Conservation (phyloP, 768 basidiomycete species). For the Hortiboletus flavorubellus region DNA sequence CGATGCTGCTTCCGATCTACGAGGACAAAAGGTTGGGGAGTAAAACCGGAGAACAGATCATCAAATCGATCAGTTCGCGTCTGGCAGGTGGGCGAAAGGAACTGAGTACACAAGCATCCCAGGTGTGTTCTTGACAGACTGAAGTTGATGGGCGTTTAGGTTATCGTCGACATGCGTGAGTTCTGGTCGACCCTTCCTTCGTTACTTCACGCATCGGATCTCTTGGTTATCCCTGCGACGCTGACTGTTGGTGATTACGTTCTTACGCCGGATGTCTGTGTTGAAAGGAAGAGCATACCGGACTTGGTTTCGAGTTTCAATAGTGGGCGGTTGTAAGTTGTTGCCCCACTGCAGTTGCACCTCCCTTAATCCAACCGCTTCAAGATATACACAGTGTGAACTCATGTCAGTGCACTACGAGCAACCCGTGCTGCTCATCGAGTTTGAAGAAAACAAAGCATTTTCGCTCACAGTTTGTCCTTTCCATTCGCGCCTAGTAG, state of each 20-base stretch:
- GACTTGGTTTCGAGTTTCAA: slow-evolving; percentile 94
- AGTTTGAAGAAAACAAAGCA: slow-evolving; percentile 96
- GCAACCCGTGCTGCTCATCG: slow-evolving; percentile 87
- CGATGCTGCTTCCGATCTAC: slow-evolving; percentile 83
- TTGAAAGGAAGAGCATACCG: slow-evolving; percentile 92
- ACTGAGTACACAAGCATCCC: slow-evolving; percentile 59
- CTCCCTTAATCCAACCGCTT: not conserved
- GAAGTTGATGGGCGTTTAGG: slow-evolving; percentile 41
- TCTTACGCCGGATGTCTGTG: slow-evolving; percentile 89
- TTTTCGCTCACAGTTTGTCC: slow-evolving; percentile 81
- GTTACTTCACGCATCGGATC: slow-evolving; percentile 75
- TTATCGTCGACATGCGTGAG: slow-evolving; percentile 96
- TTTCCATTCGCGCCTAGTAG: not conserved
- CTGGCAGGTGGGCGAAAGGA: slow-evolving; percentile 83
- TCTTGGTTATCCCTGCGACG: slow-evolving; percentile 86
- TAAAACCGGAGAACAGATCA: slow-evolving; percentile 49
- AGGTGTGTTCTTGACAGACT: slow-evolving; percentile 34
- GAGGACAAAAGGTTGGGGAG: slow-evolving; percentile 51
- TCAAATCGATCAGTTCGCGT: slow-evolving; percentile 81
- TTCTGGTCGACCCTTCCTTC: slow-evolving; percentile 92
- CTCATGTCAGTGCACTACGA: slow-evolving; percentile 96
- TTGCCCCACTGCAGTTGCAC: not conserved
- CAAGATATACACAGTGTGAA: slow-evolving; percentile 95
- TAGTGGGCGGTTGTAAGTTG: slow-evolving; percentile 83
- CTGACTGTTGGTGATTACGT: slow-evolving; percentile 96